These are phyloP conservation scores for Emergomyces pasteurianus DNA, from an alignment of 2,329 filamentous ascomycete genomes.

Conservation along the genomic window DNA sequence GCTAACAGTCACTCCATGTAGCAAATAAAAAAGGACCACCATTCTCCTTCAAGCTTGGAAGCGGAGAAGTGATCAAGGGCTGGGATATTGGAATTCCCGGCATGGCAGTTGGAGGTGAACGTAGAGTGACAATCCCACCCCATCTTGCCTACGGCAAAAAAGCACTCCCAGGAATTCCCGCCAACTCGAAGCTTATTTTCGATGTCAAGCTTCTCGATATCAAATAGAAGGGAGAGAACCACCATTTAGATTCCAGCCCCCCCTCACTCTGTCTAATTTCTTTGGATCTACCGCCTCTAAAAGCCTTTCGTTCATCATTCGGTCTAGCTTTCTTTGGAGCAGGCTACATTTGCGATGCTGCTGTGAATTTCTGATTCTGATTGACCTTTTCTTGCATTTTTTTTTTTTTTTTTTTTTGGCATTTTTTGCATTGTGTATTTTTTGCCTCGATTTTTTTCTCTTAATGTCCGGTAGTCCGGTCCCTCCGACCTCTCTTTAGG, in stretches of 20 bases:
- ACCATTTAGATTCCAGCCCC: background rate
- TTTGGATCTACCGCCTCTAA: background rate
- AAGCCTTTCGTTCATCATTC: background rate
- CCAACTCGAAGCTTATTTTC: constrained; percentile 83
- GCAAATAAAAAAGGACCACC: constrained; percentile 99
- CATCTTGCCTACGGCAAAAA: constrained; percentile 82
- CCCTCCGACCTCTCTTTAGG: background rate
- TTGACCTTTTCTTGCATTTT: background rate
- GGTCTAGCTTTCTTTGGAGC: background rate
- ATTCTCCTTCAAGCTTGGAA: constrained; percentile 88
- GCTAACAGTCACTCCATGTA: constrained; percentile 23
- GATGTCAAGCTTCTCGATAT: constrained; percentile 79
- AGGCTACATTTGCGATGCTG: background rate
- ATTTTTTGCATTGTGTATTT: constrained; percentile 11
- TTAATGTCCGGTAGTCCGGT: constrained; percentile 20
- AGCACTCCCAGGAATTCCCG: constrained; percentile 70
- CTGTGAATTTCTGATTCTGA: background rate
- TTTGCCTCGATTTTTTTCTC: constrained; percentile 15
- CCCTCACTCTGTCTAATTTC: background rate
- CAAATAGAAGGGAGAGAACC: constrained; percentile 45
- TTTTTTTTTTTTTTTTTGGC: constrained; percentile 8
- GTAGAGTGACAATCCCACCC: constrained; percentile 79
- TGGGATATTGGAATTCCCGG: constrained; percentile 93
- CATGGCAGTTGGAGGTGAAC: constrained; percentile 89
- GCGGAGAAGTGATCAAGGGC: constrained; percentile 94